A percentile compares a stretch with the other conserved stretches of the same genome.
Conservation (phyloP, 306 rosid genomes). For the Rosa chinensis region DNA sequence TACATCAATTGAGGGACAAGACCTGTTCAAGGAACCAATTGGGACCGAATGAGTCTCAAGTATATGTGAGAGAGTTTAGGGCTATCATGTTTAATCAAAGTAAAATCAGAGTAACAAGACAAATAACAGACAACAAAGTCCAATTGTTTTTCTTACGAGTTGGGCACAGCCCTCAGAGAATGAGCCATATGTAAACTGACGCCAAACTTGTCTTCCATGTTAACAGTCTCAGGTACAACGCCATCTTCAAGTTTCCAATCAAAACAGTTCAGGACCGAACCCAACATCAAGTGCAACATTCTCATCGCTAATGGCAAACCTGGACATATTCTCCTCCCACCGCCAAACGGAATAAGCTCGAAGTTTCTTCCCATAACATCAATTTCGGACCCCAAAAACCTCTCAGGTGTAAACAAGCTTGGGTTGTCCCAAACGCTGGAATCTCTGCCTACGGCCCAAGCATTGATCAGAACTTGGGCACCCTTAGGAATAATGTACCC, state of each 20-base stretch:
- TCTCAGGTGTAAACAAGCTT: slow-evolving; percentile 4
- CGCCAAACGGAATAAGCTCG: slow-evolving; percentile 4
- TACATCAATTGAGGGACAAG: background rate
- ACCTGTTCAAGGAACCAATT: background rate
- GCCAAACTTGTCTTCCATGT: slow-evolving; percentile 6
- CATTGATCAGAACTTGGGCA: too few relatives aligned
- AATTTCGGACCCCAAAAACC: background rate
- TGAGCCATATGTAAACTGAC: slow-evolving; percentile 12
- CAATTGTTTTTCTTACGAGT: background rate
- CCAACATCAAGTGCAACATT: background rate
- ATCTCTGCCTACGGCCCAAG: too few relatives aligned
- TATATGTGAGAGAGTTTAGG: background rate
- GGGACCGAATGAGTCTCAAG: too few relatives aligned
- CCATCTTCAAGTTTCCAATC: slow-evolving; percentile 21
- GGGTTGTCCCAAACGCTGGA: slow-evolving; percentile 6
- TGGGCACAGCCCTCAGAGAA: background rate
- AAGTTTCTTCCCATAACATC: slow-evolving; percentile 3
- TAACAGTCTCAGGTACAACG: background rate
- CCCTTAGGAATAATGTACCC: too few relatives aligned
- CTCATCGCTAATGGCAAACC: slow-evolving; percentile 13
- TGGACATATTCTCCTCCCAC: slow-evolving; percentile 15
- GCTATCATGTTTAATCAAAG: too few relatives aligned
- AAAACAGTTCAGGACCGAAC: background rate
- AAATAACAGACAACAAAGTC: too few relatives aligned
- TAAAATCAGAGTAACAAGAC: too few relatives aligned